A percentile compares a stretch with the other conserved stretches of the same genome.
These are phyloP conservation scores for Ceratocystiopsis minuta DNA, from an alignment of 2,329 filamentous ascomycete genomes.

Conservation along the genomic window DNA sequence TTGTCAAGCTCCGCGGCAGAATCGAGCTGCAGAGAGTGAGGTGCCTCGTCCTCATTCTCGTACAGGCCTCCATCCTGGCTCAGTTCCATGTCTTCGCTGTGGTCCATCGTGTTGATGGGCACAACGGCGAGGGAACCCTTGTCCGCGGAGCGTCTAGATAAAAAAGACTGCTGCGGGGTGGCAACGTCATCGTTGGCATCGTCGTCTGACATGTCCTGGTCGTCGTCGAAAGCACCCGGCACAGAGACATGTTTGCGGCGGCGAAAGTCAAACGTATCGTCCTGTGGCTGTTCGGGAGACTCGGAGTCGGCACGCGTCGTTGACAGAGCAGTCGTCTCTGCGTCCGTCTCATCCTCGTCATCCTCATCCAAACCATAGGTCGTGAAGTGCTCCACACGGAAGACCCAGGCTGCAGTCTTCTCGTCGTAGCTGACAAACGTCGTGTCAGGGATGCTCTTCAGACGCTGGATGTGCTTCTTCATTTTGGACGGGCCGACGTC, in stretches of 20 bases:
- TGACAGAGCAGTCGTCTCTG: slow-evolving; percentile 21
- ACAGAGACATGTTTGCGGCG: slow-evolving; percentile 29
- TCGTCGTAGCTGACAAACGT: slow-evolving; percentile 65
- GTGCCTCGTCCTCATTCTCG: slow-evolving; percentile 56
- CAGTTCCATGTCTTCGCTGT: slow-evolving; percentile 51
- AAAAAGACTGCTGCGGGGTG: slow-evolving; percentile 56
- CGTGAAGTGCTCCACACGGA: slow-evolving; percentile 90
- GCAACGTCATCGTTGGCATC: slow-evolving; percentile 34
- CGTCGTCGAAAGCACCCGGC: slow-evolving; percentile 68
- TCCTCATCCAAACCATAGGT: slow-evolving; percentile 80
- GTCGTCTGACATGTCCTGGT: slow-evolving; percentile 36
- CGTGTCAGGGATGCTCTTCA: slow-evolving; percentile 65
- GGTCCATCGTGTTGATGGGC: slow-evolving; percentile 28
- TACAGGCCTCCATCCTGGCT: slow-evolving; percentile 62
- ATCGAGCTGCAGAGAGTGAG: slow-evolving; percentile 56
- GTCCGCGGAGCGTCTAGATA: slow-evolving; percentile 80
- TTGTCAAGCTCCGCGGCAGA: slow-evolving; percentile 51
- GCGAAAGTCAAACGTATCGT: slow-evolving; percentile 41
- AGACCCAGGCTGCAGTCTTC: slow-evolving; percentile 72
- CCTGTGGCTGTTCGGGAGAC: slow-evolving; percentile 19
- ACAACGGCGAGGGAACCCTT: slow-evolving; percentile 42
- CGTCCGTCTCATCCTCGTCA: slow-evolving; percentile 54
- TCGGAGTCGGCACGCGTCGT: slow-evolving; percentile 10
- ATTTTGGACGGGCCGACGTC: slow-evolving; percentile 31
- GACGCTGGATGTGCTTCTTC: slow-evolving; percentile 59